These are phyloP conservation scores for Tetrastigma voinierianum DNA, from an alignment of 164 flowering plant species.

Conservation along the genomic window DNA sequence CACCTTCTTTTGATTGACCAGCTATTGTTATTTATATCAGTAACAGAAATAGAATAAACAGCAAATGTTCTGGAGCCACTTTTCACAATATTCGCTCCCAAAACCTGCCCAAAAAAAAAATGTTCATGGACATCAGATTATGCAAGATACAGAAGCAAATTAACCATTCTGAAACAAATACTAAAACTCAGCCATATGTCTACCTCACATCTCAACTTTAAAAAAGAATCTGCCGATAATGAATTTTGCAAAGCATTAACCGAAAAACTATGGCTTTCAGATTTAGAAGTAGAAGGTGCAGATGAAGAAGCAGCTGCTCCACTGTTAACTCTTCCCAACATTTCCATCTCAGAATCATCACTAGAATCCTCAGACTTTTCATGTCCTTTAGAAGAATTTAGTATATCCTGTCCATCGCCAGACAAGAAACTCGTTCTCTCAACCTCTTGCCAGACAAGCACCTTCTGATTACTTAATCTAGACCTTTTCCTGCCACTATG, in stretches of 20 bases:
- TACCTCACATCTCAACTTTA: conserved; percentile 95
- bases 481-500: conserved; percentile 63
- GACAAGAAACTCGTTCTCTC: conserved; percentile 80
- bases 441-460: conserved; percentile 77
- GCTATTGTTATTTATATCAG: conserved; percentile 70
- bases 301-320: conserved; percentile 82
- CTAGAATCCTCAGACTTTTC: conserved; percentile 56
- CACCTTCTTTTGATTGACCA: conserved; percentile 99
- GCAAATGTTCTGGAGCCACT: conserved; percentile 89
- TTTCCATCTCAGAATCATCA: conserved; percentile 76
- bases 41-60: conserved; percentile 91
- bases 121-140: conserved; percentile 20
- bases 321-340: conserved; percentile 60
- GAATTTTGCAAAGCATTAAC: conserved; percentile 42
- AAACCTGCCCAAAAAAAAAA: conserved; percentile 61
- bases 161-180: conserved; percentile 1
- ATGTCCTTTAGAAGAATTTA: conserved; percentile 41
- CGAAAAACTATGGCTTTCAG: conserved; percentile 36
- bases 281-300: conserved; percentile 33
- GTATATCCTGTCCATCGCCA: conserved; percentile 85
- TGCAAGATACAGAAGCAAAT: neutral
- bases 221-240: conserved; percentile 67
- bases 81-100: conserved; percentile 95
- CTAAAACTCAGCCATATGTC: too few relatives aligned
- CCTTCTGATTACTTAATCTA: conserved; percentile 49